A percentile compares a stretch with the other conserved stretches of the same genome.
Evolutionary conservation across 2,329 filamentous ascomycete genomes (phyloP).

Genomic region (Rhinocladiella similis): DNA sequence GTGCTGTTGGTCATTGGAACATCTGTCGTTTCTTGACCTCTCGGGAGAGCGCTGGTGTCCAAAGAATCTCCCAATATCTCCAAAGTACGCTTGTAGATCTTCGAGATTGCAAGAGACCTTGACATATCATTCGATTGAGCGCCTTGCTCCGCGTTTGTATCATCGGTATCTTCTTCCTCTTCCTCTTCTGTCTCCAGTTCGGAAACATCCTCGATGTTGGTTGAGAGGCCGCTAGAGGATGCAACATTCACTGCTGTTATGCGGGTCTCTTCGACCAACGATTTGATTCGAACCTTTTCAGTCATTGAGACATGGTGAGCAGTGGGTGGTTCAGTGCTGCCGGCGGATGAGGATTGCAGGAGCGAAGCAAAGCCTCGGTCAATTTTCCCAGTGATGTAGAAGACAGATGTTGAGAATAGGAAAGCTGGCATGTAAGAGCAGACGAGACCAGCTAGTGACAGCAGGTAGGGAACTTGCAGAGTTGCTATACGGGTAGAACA

Average conservation of each 20-base stretch:
- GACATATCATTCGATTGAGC: constrained; percentile 8
- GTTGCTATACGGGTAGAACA: constrained; percentile 53
- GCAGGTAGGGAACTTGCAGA: constrained; percentile 79
- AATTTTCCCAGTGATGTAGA: constrained; percentile 72
- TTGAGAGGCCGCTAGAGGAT: constrained; percentile 13
- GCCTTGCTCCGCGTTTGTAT: constrained; percentile 3
- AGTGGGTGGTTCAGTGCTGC: constrained; percentile 62
- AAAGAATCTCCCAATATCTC: constrained; percentile 30
- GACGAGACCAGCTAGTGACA: constrained; percentile 73
- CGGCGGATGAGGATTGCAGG: constrained; percentile 49
- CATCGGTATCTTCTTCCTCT: constrained; percentile 17
- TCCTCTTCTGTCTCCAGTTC: constrained; percentile 19
- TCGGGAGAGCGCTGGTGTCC: background rate
- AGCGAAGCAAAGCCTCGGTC: constrained; percentile 82
- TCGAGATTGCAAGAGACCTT: constrained; percentile 21
- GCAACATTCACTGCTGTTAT: constrained; percentile 25
- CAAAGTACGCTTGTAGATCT: constrained; percentile 27
- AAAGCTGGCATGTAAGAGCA: constrained; percentile 73
- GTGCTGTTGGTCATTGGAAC: background rate
- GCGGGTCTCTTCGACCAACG: constrained; percentile 27
- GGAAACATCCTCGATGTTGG: constrained; percentile 15
- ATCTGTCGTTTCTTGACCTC: constrained; percentile 1
- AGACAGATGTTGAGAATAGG: constrained; percentile 67
- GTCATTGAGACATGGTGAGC: constrained; percentile 65
- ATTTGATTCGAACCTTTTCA: constrained; percentile 77